These are phyloP conservation scores for Trametopsis cervina DNA, from an alignment of 768 basidiomycete genomes.

Conservation along the genomic window DNA sequence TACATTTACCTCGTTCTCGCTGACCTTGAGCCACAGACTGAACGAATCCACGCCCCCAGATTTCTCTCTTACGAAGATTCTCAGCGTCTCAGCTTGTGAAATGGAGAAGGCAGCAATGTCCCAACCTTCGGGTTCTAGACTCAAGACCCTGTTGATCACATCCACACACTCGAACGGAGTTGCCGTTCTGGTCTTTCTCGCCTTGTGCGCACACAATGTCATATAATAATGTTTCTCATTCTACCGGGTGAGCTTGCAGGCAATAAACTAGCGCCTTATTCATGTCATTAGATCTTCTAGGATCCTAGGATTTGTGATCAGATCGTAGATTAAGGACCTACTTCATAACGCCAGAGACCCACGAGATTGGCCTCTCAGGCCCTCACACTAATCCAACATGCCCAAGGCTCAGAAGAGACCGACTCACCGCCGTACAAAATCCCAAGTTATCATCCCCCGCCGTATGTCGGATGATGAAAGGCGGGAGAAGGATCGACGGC, in stretches of 20 bases:
- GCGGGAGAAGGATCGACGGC: background rate
- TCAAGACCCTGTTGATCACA: no score
- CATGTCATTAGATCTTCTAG: background rate
- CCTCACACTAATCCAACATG: background rate
- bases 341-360: background rate
- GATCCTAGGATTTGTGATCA: constrained; percentile 3
- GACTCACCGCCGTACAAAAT: background rate
- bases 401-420: background rate
- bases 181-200: background rate
- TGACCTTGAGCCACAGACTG: background rate
- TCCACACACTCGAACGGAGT: background rate
- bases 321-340: background rate
- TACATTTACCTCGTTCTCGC: background rate
- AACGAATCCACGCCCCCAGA: background rate
- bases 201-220: background rate
- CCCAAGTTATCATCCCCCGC: background rate
- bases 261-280: no score
- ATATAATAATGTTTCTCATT: background rate
- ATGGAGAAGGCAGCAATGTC: background rate
- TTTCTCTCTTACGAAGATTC: background rate
- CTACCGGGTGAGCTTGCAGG: no score
- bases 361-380: background rate
- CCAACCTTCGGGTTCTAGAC: background rate
- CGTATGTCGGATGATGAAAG: background rate
- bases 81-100: background rate